Base-by-base conservation (phyloP, 2,329 filamentous ascomycete species). In the Aspergillus luchuensis region DNA sequence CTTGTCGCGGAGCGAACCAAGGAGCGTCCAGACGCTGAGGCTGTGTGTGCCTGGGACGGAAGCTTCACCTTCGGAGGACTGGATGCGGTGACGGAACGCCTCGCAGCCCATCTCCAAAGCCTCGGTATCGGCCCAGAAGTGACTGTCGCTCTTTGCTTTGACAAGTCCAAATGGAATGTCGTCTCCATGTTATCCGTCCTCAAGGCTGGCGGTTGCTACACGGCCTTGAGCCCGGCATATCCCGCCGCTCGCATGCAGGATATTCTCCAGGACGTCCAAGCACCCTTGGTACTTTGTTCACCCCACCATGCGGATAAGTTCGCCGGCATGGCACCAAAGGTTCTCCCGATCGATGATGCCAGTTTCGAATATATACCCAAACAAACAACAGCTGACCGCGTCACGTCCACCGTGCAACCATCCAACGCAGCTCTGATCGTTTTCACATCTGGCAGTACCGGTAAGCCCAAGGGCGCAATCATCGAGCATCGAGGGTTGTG, bases 101-200 rank as follows among this genome's bases (percentile, higher is more conserved):
- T 63, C 47, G 67, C 71, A 10, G 64, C 69, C 23, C 63, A 71
- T 30, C 64, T 76, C 6, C 63, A 57, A 4, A 67, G 63, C 2
- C 64, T 71, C 41, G 71, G 72, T 50, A 65, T 78, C 39, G 66
- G 71, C n/a, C 57, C 74, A 6, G 63, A 67, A 10, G 64, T 63
- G 11, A 59, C 67, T 23, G 61, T 72, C 2, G 68, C 68, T 2
- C n/a, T 70, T 1, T 69, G 66, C 43, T 64, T 68, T 28, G 66
- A 69, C 23, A 72, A 71, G 50, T 72, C 71, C 13, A 55, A 33
- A 33, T 72, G 70, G 70, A 63, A 62, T n/a, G 61, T 67, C 13
- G 57, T 72, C 28, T 64, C 66, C 8, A 54, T 71, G 11, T 49
- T 72, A 1, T 67, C 62, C 5, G 59, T 69, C 6, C 60, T 72